Conservation (phyloP, 1,139 yeast genomes). For the Scheffersomyces stambukii region DNA sequence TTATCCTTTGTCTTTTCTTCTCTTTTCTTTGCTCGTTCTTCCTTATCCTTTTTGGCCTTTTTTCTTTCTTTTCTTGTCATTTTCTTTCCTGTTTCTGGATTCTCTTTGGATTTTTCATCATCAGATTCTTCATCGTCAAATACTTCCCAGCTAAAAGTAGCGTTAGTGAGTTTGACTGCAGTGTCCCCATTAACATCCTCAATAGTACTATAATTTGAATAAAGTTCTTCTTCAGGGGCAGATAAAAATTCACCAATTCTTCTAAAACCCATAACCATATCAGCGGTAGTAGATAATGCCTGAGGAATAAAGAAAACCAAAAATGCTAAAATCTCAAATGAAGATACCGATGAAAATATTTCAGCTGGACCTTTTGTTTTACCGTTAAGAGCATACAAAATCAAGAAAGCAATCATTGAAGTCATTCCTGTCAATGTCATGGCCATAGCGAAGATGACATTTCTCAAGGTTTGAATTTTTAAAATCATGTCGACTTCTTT, state of each 20-base stretch:
- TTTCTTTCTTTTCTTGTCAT: constrained; percentile 7
- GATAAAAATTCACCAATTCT: constrained; percentile 55
- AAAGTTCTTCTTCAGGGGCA: constrained; percentile 12
- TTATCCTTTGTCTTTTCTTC: constrained; percentile 7
- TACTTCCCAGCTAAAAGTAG: constrained; percentile 37
- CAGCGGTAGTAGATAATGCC: constrained; percentile 61
- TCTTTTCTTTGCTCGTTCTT: constrained; percentile 8
- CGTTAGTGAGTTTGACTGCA: constrained; percentile 26
- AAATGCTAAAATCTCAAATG: constrained; percentile 53
- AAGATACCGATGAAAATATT: constrained; percentile 72
- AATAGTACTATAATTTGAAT: constrained; percentile 25
- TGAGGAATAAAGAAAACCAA: constrained; percentile 60
- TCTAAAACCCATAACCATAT: constrained; percentile 55
- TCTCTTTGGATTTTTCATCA: constrained; percentile 4
- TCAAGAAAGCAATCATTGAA: constrained; percentile 67
- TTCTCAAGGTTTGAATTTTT: constrained; percentile 50
- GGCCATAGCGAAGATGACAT: constrained; percentile 51
- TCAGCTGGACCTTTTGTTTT: constrained; percentile 55
- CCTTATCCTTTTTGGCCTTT: constrained; percentile 7
- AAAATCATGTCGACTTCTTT: constrained; percentile 45
- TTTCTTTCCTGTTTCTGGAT: constrained; percentile 3
- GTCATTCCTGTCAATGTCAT: constrained; percentile 59
- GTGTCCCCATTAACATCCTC: constrained; percentile 23
- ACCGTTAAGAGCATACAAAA: constrained; percentile 46
- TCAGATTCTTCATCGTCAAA: constrained; percentile 24